Base-by-base conservation (phyloP, 768 basidiomycete genomes). In the Trametes maxima region DNA sequence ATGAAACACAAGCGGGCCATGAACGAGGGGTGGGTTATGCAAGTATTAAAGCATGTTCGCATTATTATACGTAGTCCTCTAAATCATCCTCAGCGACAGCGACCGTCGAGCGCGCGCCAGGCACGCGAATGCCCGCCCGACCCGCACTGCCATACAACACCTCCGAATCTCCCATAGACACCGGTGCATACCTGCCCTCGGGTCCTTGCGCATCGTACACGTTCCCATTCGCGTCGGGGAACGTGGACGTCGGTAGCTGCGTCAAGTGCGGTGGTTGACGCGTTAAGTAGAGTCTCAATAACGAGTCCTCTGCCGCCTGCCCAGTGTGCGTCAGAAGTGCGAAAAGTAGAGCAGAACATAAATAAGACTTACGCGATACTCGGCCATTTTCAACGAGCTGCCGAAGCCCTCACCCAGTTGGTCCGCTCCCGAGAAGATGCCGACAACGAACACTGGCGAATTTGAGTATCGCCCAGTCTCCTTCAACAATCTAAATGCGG, bases 361-460 rank as follows among this genome's bases (percentile, higher is more conserved):
- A 12, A 1, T 12, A 13, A 22, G 21, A 75, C 85, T 54, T 74
- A 94, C 94, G 59, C 96, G 81, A 76, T 85, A 95, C 75, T 98
- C 94, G 16, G 94, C 94, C 96, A 98, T 98, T 73, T 85, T 88
- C 56, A 98, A 77, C 2, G 92, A 95, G 66, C 86, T 89, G 54
- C 97, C 97, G 70, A 95, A 94, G 14, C 95, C 95, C 75, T 99
- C 95, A 5, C 95, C 94, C 2, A 99, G 84, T 74, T 97, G 85
- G 72, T 85, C 92, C 59, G 76, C 79, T 42, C 87, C 94, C 22
- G 87, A 92, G 73, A 85, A 98, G 60, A 97, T 89, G 17, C 94
- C 97, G n/a, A 96, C 89, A n/a, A 97, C 90, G 73, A 90, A 99
- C 40, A 95, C 82, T 1, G 97, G 95, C 3, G 94, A 88, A 67